phyloP scores from a whole-genome alignment of 139 green algal species.

The Haematococcus lacustris region DNA sequence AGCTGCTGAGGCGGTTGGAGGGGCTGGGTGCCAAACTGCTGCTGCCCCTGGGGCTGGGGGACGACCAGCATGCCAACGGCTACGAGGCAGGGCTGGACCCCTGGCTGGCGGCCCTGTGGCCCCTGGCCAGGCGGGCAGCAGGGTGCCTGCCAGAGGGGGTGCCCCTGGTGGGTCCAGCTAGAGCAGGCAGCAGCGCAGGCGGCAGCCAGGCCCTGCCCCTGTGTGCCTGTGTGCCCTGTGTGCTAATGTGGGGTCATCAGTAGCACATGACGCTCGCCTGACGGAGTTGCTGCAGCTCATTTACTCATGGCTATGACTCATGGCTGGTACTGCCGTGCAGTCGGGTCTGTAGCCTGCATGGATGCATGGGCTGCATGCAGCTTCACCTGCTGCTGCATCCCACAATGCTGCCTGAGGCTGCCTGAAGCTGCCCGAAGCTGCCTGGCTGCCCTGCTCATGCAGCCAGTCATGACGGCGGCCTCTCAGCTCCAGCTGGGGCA shows the following conservation, averaged over 20 bases:
- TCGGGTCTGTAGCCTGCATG: too few species aligned
- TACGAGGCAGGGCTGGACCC: slow-evolving; percentile 84
- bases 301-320: too few species aligned
- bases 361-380: too few species aligned
- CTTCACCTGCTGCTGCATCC: too few species aligned
- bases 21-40: slow-evolving; percentile 64
- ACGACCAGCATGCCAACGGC: slow-evolving; percentile 79
- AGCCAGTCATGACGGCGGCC: slow-evolving; percentile 37
- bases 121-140: slow-evolving; percentile 18
- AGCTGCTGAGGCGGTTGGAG: slow-evolving; percentile 75
- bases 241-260: too few species aligned
- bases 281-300: too few species aligned
- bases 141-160: neutral
- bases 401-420: too few species aligned
- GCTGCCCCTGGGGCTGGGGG: slow-evolving; percentile 70
- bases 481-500: slow-evolving; percentile 27
- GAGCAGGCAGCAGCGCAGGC: neutral
- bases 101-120: slow-evolving; percentile 80
- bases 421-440: too few species aligned
- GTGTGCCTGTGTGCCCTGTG: too few species aligned
- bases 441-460: too few species aligned
- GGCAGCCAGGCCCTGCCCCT: neutral
- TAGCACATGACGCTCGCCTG: too few species aligned
- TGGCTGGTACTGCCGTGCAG: too few species aligned
- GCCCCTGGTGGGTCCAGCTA: neutral